A percentile compares a stretch with the other conserved stretches of the same genome.
phyloP scores from a whole-genome alignment of 495 filamentous ascomycete species.

The Talaromyces trachyspermus region DNA sequence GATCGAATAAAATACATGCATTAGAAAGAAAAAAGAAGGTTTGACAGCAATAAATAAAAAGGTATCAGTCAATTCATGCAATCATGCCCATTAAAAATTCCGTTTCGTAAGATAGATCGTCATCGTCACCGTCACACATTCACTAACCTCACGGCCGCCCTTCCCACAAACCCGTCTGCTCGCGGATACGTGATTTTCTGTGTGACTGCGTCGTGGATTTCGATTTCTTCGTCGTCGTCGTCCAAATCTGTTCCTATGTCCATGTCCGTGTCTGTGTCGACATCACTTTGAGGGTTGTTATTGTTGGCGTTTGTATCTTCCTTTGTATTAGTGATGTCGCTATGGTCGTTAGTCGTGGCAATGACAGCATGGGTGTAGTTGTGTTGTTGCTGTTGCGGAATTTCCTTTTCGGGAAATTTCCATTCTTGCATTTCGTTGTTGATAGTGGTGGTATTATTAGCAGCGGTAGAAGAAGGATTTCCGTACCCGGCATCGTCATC shows the following conservation, averaged over 20 bases:
- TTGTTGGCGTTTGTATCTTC: too few species aligned
- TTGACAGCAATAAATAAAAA: too few species aligned
- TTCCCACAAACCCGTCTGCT: slow-evolving; percentile 3
- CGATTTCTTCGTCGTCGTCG: slow-evolving; percentile 1
- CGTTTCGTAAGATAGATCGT: too few species aligned
- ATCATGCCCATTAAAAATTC: background rate
- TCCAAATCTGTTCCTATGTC: background rate
- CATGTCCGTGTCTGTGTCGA: background rate
- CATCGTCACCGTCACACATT: slow-evolving; percentile 4
- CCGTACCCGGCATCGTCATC: too few species aligned
- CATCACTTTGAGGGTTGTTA: background rate
- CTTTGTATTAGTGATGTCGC: too few species aligned
- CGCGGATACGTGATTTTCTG: background rate
- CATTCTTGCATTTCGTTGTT: background rate
- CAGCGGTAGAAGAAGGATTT: background rate
- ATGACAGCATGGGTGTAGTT: too few species aligned
- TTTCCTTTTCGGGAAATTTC: too few species aligned
- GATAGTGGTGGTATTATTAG: background rate
- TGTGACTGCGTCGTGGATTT: slow-evolving; percentile 7
- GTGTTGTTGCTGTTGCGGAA: too few species aligned
- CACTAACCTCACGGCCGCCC: slow-evolving; percentile 6
- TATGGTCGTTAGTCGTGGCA: too few species aligned
- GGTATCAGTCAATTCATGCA: too few species aligned
- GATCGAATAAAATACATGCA: too few species aligned
- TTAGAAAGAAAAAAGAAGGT: too few species aligned